Percentiles rank a stretch among this genome's conserved stretches.
These are phyloP conservation scores for Anaeramoeba flamelloides DNA, from an alignment of 78 protist genomes.

Conservation along the genomic window DNA sequence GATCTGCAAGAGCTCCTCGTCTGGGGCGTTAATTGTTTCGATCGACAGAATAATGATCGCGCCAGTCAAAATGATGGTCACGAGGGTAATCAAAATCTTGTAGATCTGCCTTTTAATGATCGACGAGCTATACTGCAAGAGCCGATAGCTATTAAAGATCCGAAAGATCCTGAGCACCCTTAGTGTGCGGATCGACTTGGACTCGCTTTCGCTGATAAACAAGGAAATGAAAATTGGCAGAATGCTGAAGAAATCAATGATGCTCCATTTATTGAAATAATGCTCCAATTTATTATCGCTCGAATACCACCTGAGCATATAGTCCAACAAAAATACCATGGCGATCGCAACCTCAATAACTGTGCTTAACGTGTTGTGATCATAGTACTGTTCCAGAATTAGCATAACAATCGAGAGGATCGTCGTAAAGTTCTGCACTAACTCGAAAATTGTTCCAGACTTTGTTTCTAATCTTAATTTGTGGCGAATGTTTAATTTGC, in stretches of 20 bases:
- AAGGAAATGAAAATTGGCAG: conserved; percentile 3
- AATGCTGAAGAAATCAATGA: conserved; percentile 4
- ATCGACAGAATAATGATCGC: too few species aligned
- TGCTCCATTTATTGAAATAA: not conserved
- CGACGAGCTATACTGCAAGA: not conserved
- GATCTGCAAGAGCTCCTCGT: too few species aligned
- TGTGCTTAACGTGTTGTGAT: not conserved
- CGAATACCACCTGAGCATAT: not conserved
- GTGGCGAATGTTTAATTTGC: too few species aligned
- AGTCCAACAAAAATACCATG: conserved; percentile 2
- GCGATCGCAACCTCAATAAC: conserved; percentile 4
- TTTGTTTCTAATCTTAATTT: too few species aligned
- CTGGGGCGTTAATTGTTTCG: too few species aligned
- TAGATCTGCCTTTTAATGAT: not conserved
- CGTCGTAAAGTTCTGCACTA: not conserved
- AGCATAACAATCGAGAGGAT: not conserved
- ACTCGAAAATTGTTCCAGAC: too few species aligned
- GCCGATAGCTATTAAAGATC: not conserved
- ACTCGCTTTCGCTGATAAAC: not conserved
- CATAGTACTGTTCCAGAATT: conserved; percentile 14
- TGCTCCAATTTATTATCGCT: not conserved
- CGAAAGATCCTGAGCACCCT: conserved; percentile 6
- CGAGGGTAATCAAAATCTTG: conserved; percentile 10
- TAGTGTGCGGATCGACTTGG: not conserved
- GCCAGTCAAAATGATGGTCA: too few species aligned